phyloP scores from a whole-genome alignment of 2,329 filamentous ascomycete species.

The Chaetomium strumarium region DNA sequence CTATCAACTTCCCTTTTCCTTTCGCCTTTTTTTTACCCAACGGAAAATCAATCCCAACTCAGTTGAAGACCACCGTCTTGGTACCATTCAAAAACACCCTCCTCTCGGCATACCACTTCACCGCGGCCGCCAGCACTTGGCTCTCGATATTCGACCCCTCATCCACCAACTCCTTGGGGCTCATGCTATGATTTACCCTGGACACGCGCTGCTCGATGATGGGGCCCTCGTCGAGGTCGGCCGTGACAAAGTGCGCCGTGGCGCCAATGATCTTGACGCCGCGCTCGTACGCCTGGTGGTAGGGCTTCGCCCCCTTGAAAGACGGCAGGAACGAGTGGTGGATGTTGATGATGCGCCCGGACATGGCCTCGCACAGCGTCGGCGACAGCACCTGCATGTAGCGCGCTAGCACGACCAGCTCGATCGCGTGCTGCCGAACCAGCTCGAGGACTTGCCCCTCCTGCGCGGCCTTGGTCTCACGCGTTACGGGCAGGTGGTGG shows the following conservation, averaged over 20 bases:
- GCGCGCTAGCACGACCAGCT: conserved; percentile 73
- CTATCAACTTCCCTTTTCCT: too few species aligned
- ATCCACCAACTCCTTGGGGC: conserved; percentile 67
- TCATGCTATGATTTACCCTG: conserved; percentile 70
- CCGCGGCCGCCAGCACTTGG: conserved; percentile 72
- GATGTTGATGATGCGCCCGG: conserved; percentile 85
- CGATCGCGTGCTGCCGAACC: conserved; percentile 61
- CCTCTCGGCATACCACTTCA: conserved; percentile 78
- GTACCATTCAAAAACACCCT: conserved; percentile 56
- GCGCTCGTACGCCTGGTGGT: conserved; percentile 80
- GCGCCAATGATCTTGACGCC: conserved; percentile 87
- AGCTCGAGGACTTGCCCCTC: conserved; percentile 67
- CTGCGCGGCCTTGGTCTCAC: conserved; percentile 70
- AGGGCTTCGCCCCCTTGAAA: conserved; percentile 85
- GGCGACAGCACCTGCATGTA: conserved; percentile 86
- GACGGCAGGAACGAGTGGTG: conserved; percentile 81
- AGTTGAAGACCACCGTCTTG: conserved; percentile 24
- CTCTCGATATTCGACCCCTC: conserved; percentile 81
- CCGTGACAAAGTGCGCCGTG: conserved; percentile 80
- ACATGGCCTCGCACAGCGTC: conserved; percentile 69
- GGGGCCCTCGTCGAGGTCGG: conserved; percentile 77
- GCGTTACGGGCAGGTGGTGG: conserved; percentile 72
- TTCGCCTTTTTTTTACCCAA: too few species aligned
- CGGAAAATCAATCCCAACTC: too few species aligned
- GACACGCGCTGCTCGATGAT: conserved; percentile 83